phyloP scores from a whole-genome alignment of 1,284 basidiomycete genomes.

The Hypsizygus ulmarius region DNA sequence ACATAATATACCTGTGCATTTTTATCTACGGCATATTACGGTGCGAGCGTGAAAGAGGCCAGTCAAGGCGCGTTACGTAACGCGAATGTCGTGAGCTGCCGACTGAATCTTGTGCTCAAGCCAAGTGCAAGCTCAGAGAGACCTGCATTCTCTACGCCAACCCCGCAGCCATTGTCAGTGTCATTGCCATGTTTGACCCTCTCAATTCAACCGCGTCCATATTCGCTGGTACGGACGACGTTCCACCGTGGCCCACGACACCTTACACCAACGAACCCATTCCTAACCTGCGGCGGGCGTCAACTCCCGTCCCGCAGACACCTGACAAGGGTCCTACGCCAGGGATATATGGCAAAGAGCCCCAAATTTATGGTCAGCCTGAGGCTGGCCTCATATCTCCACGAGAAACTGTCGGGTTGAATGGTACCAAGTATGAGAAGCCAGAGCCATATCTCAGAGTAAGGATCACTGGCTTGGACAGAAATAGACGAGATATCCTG shows the following conservation, averaged over 20 bases:
- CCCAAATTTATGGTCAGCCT: constrained; percentile 80
- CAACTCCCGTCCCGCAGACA: constrained; percentile 40
- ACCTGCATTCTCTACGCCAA: background rate
- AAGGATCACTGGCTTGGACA: constrained; percentile 84
- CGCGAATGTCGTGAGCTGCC: background rate
- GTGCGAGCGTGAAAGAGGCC: too few species aligned
- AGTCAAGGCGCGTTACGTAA: background rate
- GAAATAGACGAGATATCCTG: constrained; percentile 90
- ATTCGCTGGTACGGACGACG: constrained; percentile 39
- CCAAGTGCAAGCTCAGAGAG: background rate
- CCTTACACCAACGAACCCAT: constrained; percentile 52
- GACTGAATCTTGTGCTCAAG: background rate
- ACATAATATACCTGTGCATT: too few species aligned
- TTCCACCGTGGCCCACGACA: constrained; percentile 60
- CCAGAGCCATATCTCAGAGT: constrained; percentile 81
- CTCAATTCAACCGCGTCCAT: constrained; percentile 47
- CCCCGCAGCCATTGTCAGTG: constrained; percentile 1
- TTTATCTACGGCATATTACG: too few species aligned
- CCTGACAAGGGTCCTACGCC: constrained; percentile 48
- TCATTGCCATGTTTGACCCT: constrained; percentile 47
- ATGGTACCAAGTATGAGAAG: constrained; percentile 70
- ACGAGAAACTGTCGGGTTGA: constrained; percentile 55
- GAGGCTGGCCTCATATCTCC: constrained; percentile 79
- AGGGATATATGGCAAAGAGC: constrained; percentile 70
- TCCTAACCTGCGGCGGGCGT: constrained; percentile 50